Evolutionary conservation across 1,284 basidiomycete genomes (phyloP).

Genomic region (Pseudozyma sp.): DNA sequence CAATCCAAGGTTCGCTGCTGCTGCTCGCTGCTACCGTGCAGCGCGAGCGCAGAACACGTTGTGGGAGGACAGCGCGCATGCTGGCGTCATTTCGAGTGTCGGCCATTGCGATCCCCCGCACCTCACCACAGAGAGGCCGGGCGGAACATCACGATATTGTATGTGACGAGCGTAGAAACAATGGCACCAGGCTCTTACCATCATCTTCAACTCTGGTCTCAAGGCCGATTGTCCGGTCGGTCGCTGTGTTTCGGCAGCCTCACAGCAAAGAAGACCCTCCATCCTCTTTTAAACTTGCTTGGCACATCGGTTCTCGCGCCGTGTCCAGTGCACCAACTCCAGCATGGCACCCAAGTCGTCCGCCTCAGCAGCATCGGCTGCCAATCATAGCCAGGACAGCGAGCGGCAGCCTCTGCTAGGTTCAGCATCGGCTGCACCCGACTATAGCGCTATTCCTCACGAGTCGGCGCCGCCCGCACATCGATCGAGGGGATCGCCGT

Average conservation of each 20-base stretch:
- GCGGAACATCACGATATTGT: too few relatives aligned
- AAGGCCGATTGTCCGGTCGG: too few relatives aligned
- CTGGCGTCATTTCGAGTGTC: slow-evolving; percentile 6
- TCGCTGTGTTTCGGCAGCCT: background rate
- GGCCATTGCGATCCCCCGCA: slow-evolving; percentile 8
- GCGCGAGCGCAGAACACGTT: slow-evolving; percentile 3
- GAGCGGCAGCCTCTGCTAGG: slow-evolving; percentile 42
- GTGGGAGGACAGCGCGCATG: slow-evolving; percentile 2
- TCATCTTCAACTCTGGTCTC: slow-evolving; percentile 3
- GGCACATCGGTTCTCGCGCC: slow-evolving; percentile 5
- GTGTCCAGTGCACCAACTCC: background rate
- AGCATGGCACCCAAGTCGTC: slow-evolving; percentile 27
- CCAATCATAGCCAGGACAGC: slow-evolving; percentile 16
- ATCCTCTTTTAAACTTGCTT: background rate
- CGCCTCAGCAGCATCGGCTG: slow-evolving; percentile 5
- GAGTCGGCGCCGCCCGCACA: slow-evolving; percentile 8
- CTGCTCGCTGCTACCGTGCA: slow-evolving; percentile 1
- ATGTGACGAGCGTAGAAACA: too few relatives aligned
- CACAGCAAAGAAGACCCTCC: background rate
- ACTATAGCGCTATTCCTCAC: slow-evolving; percentile 30
- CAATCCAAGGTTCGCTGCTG: background rate
- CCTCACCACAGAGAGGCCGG: background rate
- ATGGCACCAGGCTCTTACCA: background rate
- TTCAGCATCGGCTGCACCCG: slow-evolving; percentile 2
- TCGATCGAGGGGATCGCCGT: slow-evolving; percentile 28